phyloP scores from a whole-genome alignment of 352 stramenopile genomes.

The Globisporangium barbulae region DNA sequence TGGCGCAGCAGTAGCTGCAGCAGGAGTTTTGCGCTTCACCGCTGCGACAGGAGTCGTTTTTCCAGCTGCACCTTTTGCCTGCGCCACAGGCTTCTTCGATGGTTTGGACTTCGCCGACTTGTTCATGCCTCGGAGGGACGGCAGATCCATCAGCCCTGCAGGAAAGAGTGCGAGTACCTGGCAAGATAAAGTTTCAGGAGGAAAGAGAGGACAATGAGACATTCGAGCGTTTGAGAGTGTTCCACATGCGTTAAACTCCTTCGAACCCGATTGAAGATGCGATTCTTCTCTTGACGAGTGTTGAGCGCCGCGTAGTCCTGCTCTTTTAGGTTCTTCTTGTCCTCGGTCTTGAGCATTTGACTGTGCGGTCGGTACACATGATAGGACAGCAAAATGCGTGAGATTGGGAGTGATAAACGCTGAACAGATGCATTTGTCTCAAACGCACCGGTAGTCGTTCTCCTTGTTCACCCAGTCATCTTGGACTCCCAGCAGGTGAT shows the following conservation, averaged over 20 bases:
- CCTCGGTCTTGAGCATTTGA: slow-evolving; percentile 88
- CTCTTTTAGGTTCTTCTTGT: slow-evolving; percentile 86
- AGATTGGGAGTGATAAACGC: background rate
- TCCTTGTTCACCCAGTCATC: slow-evolving; percentile 85
- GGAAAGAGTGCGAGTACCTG: slow-evolving; percentile 63
- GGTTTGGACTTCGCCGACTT: slow-evolving; percentile 62
- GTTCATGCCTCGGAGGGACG: slow-evolving; percentile 62
- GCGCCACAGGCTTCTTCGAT: slow-evolving; percentile 36
- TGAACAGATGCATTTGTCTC: background rate
- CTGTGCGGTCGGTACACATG: slow-evolving; percentile 20
- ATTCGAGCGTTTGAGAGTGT: background rate
- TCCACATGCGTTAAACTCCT: background rate
- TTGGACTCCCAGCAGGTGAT: slow-evolving; percentile 47
- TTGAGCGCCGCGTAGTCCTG: slow-evolving; percentile 69
- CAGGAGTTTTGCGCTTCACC: slow-evolving; percentile 41
- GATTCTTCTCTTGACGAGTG: slow-evolving; percentile 80
- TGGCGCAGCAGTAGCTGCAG: slow-evolving; percentile 6
- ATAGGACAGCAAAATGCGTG: background rate
- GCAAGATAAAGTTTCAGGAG: no score
- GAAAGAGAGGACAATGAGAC: background rate
- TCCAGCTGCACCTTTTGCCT: slow-evolving; percentile 17
- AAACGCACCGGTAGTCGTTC: slow-evolving; percentile 73
- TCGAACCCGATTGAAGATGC: slow-evolving; percentile 71
- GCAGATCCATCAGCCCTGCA: slow-evolving; percentile 59
- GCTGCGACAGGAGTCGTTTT: slow-evolving; percentile 16